Conservation (phyloP, 2,329 filamentous ascomycete genomes). For the Fusarium bulbicola region DNA sequence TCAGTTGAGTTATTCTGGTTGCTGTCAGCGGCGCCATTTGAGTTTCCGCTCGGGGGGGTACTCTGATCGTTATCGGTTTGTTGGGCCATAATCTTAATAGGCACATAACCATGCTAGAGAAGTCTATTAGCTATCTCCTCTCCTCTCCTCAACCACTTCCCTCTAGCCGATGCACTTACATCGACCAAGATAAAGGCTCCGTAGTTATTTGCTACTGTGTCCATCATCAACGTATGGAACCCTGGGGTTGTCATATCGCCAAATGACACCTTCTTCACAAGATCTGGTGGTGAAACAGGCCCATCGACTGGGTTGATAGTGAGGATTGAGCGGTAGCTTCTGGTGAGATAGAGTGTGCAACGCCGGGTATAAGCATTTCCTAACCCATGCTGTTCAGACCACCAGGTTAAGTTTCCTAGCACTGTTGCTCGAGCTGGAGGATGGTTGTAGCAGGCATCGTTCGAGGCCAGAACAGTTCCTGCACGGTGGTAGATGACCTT, state of each 20-base stretch:
- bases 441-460: conserved; percentile 24
- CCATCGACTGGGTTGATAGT: conserved; percentile 9
- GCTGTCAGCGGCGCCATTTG: background rate
- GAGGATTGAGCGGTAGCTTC: conserved; percentile 6
- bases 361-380: conserved; percentile 24
- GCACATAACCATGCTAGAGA: conserved; percentile 8
- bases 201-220: conserved; percentile 4
- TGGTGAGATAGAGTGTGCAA: conserved; percentile 28
- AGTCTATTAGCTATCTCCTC: background rate
- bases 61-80: background rate
- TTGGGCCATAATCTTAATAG: conserved; percentile 7
- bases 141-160: background rate
- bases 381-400: conserved; percentile 18
- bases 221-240: conserved; percentile 37
- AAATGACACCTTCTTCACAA: conserved; percentile 45
- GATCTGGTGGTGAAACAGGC: conserved; percentile 28
- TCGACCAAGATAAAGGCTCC: conserved; percentile 41
- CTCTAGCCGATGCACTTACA: conserved; percentile 6
- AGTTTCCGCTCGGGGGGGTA: background rate
- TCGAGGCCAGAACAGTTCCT: conserved; percentile 18
- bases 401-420: conserved; percentile 21
- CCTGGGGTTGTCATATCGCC: conserved; percentile 38
- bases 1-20: background rate
- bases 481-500: conserved; percentile 34
- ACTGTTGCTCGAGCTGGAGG: conserved; percentile 25